Base-by-base conservation (phyloP, 257 asterid species). In the Galeopsis tetrahit region DNA sequence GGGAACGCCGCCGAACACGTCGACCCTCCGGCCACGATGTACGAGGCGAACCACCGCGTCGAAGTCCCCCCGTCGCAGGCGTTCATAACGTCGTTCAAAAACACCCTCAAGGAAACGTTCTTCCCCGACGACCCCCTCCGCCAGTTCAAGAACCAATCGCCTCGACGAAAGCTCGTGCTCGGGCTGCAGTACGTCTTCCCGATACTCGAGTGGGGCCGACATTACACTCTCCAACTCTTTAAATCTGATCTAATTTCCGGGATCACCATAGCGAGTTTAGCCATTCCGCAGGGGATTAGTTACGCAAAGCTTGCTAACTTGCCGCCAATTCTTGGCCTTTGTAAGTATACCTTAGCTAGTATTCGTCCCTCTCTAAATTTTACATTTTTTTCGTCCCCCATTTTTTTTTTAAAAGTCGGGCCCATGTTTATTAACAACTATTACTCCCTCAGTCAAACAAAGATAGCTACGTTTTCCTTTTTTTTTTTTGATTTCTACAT, bases 211-310 rank as follows among this genome's bases (percentile, higher is more conserved):
- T 94, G 99, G 99, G 97, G 89, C 33, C 90, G 91, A 0, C 81
- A 84, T 4, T 94, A 92, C 84, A 85, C 85, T 10, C 7, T 84
- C 4, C 48, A 79, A 7, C 82, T 82, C 85, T 84, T 94, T 10
- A 88, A 81, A 61, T 65, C 98, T 0, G 99, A 92, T 48, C 86
- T 94, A 70, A 85, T 94, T 13, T 69, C 99, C 46, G 99, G 99
- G 3, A 87, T 94, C 80, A 94, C 99, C 85, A 92, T 94, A 7
- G 99, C 99, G 11, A 92, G 98, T 76, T 87, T 94, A 14, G 99
- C 99, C 40, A 87, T 94, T 15, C 99, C 99, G 7, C 99, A 94
- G 74, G 99, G 99, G 70, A 94, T 94, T 5, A 94, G 99, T 48
- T 94, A 94, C 65, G 99, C 99, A 0, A 91, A 81, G 81, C 97